Base-by-base conservation (phyloP, 225 moss, liverwort and hornwort genomes). In the Bryum argenteum region DNA sequence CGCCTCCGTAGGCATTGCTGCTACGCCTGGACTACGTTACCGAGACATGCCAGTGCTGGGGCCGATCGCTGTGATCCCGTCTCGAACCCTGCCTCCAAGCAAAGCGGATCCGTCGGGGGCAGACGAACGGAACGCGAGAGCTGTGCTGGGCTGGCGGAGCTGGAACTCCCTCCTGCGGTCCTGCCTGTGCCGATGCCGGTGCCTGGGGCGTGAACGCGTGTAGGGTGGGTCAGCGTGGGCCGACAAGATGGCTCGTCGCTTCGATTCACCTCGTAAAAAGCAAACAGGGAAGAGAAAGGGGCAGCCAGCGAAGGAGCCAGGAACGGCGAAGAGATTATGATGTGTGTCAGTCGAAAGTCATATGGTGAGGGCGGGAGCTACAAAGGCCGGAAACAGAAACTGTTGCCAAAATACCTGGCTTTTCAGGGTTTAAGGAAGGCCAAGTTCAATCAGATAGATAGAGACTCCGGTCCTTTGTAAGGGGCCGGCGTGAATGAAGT, bases 1-100 rank as follows among this genome's bases (percentile, higher is more conserved):
- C 66, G 74, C 66, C 47, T 56, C 62, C 22, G 24, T 73, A 58
- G 20, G 74, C 58, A 80, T 71, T 51, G 76, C 57, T 67, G 23
- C 74, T 23, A 13, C 20, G 28, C 42, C 12, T 40, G 58, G 54
- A 68, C 47, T 3, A 50, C 40, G 42, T 63, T 44, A 67, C 23
- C 38, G 55, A 20, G 55, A 38, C 54, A 75, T n/a, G 10, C 33
- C 61, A 74, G 48, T 38, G 57, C 9, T 23, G 37, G 40, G 55
- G 52, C 66, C 73, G 65, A 74, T 74, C 73, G 38, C 5, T 47
- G 47, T 47, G 47, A 47, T 47, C 47, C 15, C 47, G 47, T 47
- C 57, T 58, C 26, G 6, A 56, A 55, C 56, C 50, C 52, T 60
- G 67, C n/a, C 44, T 55, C 54, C 63, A 26, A 13, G 14, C 39